These are phyloP conservation scores for Helianthus tuberosus DNA, from an alignment of 129 eudicot genomes.

Conservation along the genomic window DNA sequence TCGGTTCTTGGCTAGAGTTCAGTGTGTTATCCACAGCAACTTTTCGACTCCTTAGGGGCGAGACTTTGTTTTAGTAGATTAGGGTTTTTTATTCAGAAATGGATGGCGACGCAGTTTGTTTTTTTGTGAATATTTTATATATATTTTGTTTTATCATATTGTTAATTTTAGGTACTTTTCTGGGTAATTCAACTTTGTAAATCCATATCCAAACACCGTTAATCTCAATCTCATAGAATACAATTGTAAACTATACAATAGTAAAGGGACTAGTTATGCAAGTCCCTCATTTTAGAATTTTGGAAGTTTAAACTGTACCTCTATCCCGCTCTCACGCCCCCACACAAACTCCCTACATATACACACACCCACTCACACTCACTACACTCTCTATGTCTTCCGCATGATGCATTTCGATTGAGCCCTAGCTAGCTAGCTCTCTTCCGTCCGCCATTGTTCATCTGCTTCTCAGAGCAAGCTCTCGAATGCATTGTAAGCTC, in stretches of 20 bases:
- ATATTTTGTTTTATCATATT: no score
- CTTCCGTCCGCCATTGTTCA: no score
- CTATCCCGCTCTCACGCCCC: conserved; percentile 59
- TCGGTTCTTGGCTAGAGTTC: no score
- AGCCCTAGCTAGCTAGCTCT: no score
- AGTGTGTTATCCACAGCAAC: no score
- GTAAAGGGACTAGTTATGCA: conserved; percentile 17
- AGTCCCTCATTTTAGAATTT: conserved; percentile 9
- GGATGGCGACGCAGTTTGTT: no score
- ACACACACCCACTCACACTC: conserved; percentile 24
- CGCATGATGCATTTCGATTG: conserved; percentile 29
- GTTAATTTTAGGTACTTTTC: background rate
- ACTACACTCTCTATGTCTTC: conserved; percentile 22
- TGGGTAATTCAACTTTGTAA: background rate
- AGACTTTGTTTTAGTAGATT: no score
- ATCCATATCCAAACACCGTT: background rate
- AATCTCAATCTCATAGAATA: background rate
- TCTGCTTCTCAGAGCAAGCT: conserved; percentile 33
- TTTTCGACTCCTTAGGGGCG: no score
- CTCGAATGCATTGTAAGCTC: conserved; percentile 55
- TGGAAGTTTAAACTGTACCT: conserved; percentile 47
- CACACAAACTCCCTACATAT: conserved; percentile 15
- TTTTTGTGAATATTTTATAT: no score
- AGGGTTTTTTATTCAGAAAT: no score
- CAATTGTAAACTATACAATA: background rate